Conservation (phyloP, 805 yeast species). For the Cephaloascus fragrans region DNA sequence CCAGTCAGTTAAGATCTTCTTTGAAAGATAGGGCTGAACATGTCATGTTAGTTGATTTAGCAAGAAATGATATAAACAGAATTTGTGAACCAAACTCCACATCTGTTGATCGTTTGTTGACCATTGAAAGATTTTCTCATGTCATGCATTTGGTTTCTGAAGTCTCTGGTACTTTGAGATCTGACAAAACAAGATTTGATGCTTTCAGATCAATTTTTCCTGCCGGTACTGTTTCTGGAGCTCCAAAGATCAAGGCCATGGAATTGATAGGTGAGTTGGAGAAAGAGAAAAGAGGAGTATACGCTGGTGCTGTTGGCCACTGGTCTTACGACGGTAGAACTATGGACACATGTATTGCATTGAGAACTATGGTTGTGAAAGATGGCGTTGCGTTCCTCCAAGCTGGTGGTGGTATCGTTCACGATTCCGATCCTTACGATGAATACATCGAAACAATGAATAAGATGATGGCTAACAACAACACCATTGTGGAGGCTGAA, state of each 20-base stretch:
- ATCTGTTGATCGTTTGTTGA: conserved; percentile 77
- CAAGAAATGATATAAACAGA: conserved; percentile 91
- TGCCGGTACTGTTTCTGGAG: conserved; percentile 98
- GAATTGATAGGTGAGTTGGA: conserved; percentile 86
- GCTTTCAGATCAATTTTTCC: conserved; percentile 98
- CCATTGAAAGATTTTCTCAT: conserved; percentile 90
- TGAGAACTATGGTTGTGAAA: conserved; percentile 93
- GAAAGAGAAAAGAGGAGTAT: conserved; percentile 87
- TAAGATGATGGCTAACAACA: conserved; percentile 90
- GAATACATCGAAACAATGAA: conserved; percentile 96
- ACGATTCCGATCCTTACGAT: conserved; percentile 89
- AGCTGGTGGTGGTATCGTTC: conserved; percentile 99
- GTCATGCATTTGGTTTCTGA: conserved; percentile 95
- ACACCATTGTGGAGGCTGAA: conserved; percentile 90
- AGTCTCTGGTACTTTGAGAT: conserved; percentile 83
- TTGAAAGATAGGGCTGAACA: conserved; percentile 95
- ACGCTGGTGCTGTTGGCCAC: conserved; percentile 98
- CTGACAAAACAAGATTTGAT: conserved; percentile 83
- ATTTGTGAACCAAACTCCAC: conserved; percentile 85
- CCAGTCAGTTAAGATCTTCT: conserved; percentile 61
- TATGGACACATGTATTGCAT: conserved; percentile 97
- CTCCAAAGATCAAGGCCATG: conserved; percentile 97
- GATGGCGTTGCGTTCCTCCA: conserved; percentile 87
- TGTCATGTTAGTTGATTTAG: conserved; percentile 96
- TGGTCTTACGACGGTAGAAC: conserved; percentile 94